Base-by-base conservation (phyloP, 352 stramenopile species). In the Bremia lactucae region DNA sequence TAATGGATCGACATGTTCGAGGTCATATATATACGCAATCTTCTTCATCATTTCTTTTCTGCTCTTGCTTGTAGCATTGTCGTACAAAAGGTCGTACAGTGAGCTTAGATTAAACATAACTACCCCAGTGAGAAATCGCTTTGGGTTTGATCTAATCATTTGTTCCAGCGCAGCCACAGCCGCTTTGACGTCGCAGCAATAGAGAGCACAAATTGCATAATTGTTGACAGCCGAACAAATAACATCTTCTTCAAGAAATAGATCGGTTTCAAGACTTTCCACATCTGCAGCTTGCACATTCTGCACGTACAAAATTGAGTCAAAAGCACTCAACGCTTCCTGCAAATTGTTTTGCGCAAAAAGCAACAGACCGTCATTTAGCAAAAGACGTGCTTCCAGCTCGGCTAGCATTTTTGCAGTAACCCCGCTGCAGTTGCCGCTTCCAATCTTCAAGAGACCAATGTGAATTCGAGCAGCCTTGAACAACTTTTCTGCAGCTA, bases 41-140 rank as follows among this genome's bases (percentile, higher is more conserved):
- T 76, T 75, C 50, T 80, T 80, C 61, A 90, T 86, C 77, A 86
- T 86, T 49, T 87, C 72, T 48, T 90, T 90, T 46, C 72, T 70
- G 18, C 43, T 83, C 11, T 77, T 81, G 59, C 73, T 87, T 33
- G 72, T 86, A 31, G 66, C 52, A 40, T 82, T 86, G 59, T 90
- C 73, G 47, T 59, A 87, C 10, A 83, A 50, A 37, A 87, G 62
- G 42, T 87, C 74, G 59, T 89, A 89, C 4, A 89, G 68, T 36
- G 76, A 87, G 43, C 73, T 87, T 6, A 87, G 60, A 46, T 87
- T 90, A 42, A 90, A 87, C 25, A 87, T 68, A 15, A 90, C 62
- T 24, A 82, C 62, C 6, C 63, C 62, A 35, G 79, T 79, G 14
- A 87, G 50, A 39, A 86, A 86, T 19, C 77, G 77, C 42, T 51